A percentile compares a stretch with the other conserved stretches of the same genome.
Evolutionary conservation across 345 rosid species (phyloP).

Genomic region (Gossypium anomalum): DNA sequence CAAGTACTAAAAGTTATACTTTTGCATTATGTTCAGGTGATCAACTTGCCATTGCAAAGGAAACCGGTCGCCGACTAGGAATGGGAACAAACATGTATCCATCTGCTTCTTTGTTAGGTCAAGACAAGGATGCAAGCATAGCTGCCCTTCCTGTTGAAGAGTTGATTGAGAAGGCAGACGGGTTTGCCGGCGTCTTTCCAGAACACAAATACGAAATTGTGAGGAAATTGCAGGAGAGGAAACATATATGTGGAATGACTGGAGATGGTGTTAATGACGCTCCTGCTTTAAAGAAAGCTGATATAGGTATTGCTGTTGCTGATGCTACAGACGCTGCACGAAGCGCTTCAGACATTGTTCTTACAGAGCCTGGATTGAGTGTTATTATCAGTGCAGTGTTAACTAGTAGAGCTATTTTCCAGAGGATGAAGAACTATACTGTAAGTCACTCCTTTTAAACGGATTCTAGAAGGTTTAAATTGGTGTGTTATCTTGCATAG

Average conservation of each 20-base stretch:
- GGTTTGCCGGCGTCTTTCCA: conserved; percentile 94
- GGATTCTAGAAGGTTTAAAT: background rate
- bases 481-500: background rate
- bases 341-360: conserved; percentile 69
- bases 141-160: conserved; percentile 80
- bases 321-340: conserved; percentile 94
- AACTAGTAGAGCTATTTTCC: conserved; percentile 86
- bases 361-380: conserved; percentile 84
- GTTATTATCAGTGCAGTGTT: conserved; percentile 89
- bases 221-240: conserved; percentile 80
- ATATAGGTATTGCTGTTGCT: conserved; percentile 91
- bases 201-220: conserved; percentile 97
- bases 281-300: conserved; percentile 92
- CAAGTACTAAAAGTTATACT: conserved; percentile 7
- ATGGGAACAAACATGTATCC: conserved; percentile 99
- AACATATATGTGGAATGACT: conserved; percentile 91
- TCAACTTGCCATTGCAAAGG: conserved; percentile 88
- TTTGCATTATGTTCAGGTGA: conserved; percentile 35
- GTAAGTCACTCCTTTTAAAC: conserved; percentile 30
- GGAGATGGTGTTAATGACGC: conserved; percentile 99
- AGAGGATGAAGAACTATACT: conserved; percentile 95
- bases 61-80: conserved; percentile 91
- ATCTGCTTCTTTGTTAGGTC: conserved; percentile 79
- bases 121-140: conserved; percentile 53
- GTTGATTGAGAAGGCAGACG: conserved; percentile 90